phyloP scores from a whole-genome alignment of 2,329 filamentous ascomycete genomes.

The Diaporthe sp. region DNA sequence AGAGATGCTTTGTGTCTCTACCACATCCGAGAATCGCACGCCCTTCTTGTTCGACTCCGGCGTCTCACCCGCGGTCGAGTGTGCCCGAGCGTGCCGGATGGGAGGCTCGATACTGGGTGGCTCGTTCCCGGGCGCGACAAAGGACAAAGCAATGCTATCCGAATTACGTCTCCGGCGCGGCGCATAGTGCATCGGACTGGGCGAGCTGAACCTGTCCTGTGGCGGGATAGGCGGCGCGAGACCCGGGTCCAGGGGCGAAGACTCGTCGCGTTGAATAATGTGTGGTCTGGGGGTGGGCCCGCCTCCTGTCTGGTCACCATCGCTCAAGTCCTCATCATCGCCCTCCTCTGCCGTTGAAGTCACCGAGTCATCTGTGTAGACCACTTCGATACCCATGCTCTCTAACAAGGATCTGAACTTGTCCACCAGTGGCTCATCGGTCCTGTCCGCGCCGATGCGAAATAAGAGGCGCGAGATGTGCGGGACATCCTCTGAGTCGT shows the following conservation, averaged over 20 bases:
- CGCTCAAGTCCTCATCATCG: slow-evolving; percentile 17
- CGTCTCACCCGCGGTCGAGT: slow-evolving; percentile 20
- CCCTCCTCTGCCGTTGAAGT: slow-evolving; percentile 14
- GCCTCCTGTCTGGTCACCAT: slow-evolving; percentile 2
- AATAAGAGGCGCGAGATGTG: slow-evolving; percentile 83
- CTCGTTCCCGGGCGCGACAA: slow-evolving; percentile 12
- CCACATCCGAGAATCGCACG: slow-evolving; percentile 33
- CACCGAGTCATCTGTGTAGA: slow-evolving; percentile 57
- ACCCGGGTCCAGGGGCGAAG: neutral
- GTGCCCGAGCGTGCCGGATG: slow-evolving; percentile 22
- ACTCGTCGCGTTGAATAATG: slow-evolving; percentile 4
- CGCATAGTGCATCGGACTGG: slow-evolving; percentile 33
- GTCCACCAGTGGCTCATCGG: slow-evolving; percentile 68
- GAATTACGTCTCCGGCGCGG: slow-evolving; percentile 40
- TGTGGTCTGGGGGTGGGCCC: slow-evolving; percentile 19
- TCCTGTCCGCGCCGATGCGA: slow-evolving; percentile 76
- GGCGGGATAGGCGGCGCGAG: slow-evolving; percentile 22
- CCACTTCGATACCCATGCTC: slow-evolving; percentile 77
- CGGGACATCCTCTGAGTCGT: slow-evolving; percentile 77
- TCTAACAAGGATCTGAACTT: slow-evolving; percentile 77
- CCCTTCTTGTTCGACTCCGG: slow-evolving; percentile 29
- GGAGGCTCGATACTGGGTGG: slow-evolving; percentile 14
- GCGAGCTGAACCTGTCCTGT: slow-evolving; percentile 27
- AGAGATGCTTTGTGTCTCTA: slow-evolving; percentile 34
- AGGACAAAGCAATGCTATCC: slow-evolving; percentile 36